Base-by-base conservation (phyloP, 2,329 filamentous ascomycete species). In the Aspergillus fumigatiaffinis region DNA sequence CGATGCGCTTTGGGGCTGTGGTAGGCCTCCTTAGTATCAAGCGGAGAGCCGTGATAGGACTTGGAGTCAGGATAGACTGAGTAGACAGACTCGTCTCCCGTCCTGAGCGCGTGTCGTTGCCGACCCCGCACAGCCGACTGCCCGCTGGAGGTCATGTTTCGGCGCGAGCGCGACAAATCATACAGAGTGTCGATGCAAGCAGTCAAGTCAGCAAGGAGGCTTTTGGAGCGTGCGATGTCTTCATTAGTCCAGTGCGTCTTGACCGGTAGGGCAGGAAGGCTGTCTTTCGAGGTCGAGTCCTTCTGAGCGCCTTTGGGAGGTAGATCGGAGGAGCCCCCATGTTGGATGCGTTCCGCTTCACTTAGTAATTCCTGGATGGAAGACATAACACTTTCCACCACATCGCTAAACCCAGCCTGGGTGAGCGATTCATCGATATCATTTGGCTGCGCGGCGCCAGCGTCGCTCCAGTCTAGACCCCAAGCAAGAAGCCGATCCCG, bases 401-500 rank as follows among this genome's bases (percentile, higher is more conserved):
- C 82, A 70, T 87, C 84, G 48, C 84, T 85, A 59, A 87, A 77
- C 20, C 84, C 85, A 32, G 85, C 85, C 59, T 83, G 79, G 52
- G 83, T 84, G 20, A 87, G 75, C 20, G 82, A 82, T 64, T 85
- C 84, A 66, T 87, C 85, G 64, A 87, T 87, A 70, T 85, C 81
- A 63, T 80, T 83, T 57, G 82, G 79, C 53, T 79, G 74, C 17
- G 77, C 79, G 59, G 80, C 81, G 63, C 79, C 81, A 58, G 82
- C 84, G 68, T 87, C 85, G 70, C 80, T 85, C 85, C 85, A 88
- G 68, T 87, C 83, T 57, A 87, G 73, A 50, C 85, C 85, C 85
- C 85, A 88, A 32, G 84, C 81, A 44, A 87, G 79, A 50, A 87
- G 74, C 21, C 85, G 76, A 68, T 87, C 84, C 67, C 85, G 84